Evolutionary conservation across 192 early-diverging fungal genomes (phyloP).

Genomic region (Coemansia sp.): DNA sequence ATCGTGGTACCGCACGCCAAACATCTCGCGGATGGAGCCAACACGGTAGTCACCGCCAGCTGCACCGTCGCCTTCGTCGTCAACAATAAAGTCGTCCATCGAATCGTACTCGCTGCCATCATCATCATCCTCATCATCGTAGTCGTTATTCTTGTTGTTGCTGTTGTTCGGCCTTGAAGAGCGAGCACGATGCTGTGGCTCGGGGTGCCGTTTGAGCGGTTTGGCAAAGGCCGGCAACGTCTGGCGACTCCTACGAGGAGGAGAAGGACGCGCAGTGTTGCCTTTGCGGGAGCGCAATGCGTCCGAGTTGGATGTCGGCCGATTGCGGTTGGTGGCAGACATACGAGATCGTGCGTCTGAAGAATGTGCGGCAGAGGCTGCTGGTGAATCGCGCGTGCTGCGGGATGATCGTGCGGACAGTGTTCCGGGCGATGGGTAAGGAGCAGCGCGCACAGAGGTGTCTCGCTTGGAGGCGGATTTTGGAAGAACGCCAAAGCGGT

Average conservation of each 20-base stretch:
- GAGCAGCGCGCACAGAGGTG: background rate
- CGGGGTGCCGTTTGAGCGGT: background rate
- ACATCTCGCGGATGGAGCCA: slow-evolving; percentile 43
- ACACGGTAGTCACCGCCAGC: slow-evolving; percentile 25
- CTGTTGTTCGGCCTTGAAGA: background rate
- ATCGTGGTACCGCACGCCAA: slow-evolving; percentile 49
- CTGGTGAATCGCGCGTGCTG: background rate
- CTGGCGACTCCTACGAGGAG: background rate
- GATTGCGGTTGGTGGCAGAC: background rate
- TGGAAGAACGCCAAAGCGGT: slow-evolving; percentile 42
- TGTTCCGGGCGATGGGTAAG: background rate
- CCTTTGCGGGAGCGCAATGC: background rate
- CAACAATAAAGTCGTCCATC: slow-evolving; percentile 55
- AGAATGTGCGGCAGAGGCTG: background rate
- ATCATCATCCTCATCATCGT: slow-evolving; percentile 5
- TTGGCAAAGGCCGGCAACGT: background rate
- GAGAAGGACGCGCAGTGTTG: background rate
- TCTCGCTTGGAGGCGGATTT: background rate
- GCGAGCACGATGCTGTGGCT: background rate
- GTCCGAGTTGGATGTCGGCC: background rate
- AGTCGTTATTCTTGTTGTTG: background rate
- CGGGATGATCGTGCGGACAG: background rate
- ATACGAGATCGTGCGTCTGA: background rate
- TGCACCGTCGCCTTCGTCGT: slow-evolving; percentile 44
- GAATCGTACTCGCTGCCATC: slow-evolving; percentile 51